phyloP scores from a whole-genome alignment of 176 grass and related monocot species.

The Cocos nucifera region DNA sequence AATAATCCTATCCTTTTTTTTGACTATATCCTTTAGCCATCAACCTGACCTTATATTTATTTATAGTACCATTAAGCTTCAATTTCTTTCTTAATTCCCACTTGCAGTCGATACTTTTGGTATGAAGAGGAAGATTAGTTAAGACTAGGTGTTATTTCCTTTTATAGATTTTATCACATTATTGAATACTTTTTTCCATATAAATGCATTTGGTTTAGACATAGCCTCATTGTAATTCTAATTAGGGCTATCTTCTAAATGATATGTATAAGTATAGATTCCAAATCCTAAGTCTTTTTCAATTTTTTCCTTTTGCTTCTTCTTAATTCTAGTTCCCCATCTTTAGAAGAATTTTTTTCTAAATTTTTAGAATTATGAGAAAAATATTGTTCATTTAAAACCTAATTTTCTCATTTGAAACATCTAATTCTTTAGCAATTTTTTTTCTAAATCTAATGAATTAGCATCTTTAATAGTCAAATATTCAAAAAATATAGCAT shows the following conservation, averaged over 20 bases:
- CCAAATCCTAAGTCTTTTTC: not conserved
- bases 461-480: not conserved
- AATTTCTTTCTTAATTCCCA: not conserved
- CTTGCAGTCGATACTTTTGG: not conserved
- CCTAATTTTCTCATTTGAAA: too few species aligned
- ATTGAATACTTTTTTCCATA: not conserved
- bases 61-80: not conserved
- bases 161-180: not conserved
- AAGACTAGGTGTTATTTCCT: not conserved
- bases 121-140: not conserved
- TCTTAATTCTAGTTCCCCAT: not conserved
- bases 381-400: not conserved
- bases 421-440: not conserved
- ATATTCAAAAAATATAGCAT: not conserved
- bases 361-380: not conserved
- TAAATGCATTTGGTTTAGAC: not conserved
- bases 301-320: not conserved
- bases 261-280: not conserved
- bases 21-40: not conserved
- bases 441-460: not conserved
- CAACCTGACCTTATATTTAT: constrained; percentile 2
- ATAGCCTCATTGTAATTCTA: not conserved
- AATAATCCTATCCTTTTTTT: not conserved
- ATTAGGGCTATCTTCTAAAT: not conserved
- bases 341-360: not conserved